A percentile compares a stretch with the other conserved stretches of the same genome.
phyloP scores from a whole-genome alignment of 441 rosid genomes.

The Sinapis alba region DNA sequence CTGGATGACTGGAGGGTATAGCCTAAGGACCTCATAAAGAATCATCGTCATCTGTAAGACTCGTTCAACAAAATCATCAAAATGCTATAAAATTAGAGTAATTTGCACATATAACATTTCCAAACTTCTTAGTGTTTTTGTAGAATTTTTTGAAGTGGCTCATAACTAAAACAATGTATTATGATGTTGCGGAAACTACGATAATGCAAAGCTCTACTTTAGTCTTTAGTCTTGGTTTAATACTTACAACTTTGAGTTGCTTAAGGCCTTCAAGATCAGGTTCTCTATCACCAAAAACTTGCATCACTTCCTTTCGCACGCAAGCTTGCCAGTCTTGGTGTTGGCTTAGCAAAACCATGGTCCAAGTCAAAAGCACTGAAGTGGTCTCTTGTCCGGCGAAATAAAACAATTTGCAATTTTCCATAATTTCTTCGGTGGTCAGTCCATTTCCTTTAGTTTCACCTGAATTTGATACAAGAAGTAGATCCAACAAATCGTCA shows the following conservation, averaged over 20 bases:
- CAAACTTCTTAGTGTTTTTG: background rate
- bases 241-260: slow-evolving; percentile 7
- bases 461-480: background rate
- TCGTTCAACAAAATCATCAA: background rate
- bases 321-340: slow-evolving; percentile 4
- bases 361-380: background rate
- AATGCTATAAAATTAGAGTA: background rate
- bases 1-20: background rate
- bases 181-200: background rate
- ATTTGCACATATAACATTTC: background rate
- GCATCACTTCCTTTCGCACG: background rate
- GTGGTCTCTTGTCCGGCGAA: background rate
- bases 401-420: background rate
- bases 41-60: background rate
- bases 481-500: background rate
- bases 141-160: background rate
- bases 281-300: background rate
- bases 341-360: background rate
- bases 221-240: background rate
- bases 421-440: background rate
- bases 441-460: background rate
- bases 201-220: background rate
- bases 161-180: background rate
- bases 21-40: background rate
- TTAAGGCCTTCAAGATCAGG: background rate